Base-by-base conservation (phyloP, 345 rosid species). In the Eucalyptus regnans region DNA sequence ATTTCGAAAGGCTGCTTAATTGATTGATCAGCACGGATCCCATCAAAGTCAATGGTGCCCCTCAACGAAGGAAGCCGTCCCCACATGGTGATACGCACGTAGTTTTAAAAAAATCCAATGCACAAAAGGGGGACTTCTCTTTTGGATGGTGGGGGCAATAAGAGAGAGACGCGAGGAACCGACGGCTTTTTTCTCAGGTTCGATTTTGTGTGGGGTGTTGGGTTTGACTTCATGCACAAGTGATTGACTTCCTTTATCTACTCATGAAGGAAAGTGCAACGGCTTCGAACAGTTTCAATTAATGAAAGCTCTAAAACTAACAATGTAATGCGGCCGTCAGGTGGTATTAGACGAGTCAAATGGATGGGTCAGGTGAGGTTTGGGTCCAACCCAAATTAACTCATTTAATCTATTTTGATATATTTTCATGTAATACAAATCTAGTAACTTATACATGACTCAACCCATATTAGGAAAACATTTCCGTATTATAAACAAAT, bases 281-380 rank as follows among this genome's bases (percentile, higher is more conserved):
- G 27, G 41, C 25, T 37, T 71, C 13, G 46, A 33, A 37, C 46
- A 2, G 76, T n/a, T 64, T n/a, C 37, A 64, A 64, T 64, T n/a
- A 14, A n/a, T n/a, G 41, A n/a, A n/a, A n/a, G 76, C 37, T n/a
- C 37, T n/a, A 0, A n/a, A 64, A 29, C 76, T 64, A 14, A n/a
- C 31, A 27, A 60, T 60, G n/a, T 0, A n/a, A 64, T 15, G 76
- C 0, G 0, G 76, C 37, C 18, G 0, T 14, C 0, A 14, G 1
- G 41, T 7, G 20, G 76, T 4, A 64, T n/a, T 7, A 64, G 62
- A 56, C 13, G 4, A 23, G 29, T 56, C 3, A 56, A 56, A 56
- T 25, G 62, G 29, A 56, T 56, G 62, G 1, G 6, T 1, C 62
- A 2, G 0, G 62, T 23, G 62, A 9, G 13, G 1, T 56, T 56